These are phyloP conservation scores for Stagonosporopsis rhizophila DNA, from an alignment of 2,329 filamentous ascomycete genomes.

Conservation along the genomic window DNA sequence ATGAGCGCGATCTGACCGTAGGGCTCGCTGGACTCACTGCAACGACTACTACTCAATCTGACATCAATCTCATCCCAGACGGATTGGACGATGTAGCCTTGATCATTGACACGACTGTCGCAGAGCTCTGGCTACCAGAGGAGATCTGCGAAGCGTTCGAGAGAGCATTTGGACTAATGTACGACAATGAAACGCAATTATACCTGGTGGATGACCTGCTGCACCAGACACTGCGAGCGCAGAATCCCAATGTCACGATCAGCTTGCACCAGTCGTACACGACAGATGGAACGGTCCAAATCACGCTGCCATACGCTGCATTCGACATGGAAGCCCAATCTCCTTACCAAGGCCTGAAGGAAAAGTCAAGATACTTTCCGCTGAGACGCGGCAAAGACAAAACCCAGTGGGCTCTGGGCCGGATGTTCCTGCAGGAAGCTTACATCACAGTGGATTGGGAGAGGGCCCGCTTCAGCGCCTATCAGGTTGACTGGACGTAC, in stretches of 20 bases:
- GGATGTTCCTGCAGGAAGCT: constrained; percentile 74
- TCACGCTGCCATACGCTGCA: constrained; percentile 58
- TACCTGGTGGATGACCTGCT: constrained; percentile 68
- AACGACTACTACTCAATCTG: constrained; percentile 28
- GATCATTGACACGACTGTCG: constrained; percentile 58
- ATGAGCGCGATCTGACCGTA: constrained; percentile 67
- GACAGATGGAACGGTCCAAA: constrained; percentile 50
- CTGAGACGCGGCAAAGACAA: constrained; percentile 64
- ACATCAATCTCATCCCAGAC: constrained; percentile 46
- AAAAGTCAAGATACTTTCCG: constrained; percentile 71
- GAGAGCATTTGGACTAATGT: constrained; percentile 67
- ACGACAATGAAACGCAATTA: constrained; percentile 68
- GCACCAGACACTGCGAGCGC: constrained; percentile 58
- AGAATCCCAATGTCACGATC: constrained; percentile 55
- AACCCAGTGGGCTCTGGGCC: constrained; percentile 67
- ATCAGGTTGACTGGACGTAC: constrained; percentile 47
- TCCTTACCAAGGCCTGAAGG: constrained; percentile 63
- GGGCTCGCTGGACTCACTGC: constrained; percentile 56
- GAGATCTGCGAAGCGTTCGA: constrained; percentile 71
- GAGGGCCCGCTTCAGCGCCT: constrained; percentile 55
- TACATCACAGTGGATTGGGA: constrained; percentile 60
- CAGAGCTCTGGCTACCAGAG: constrained; percentile 57
- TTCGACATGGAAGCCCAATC: constrained; percentile 56
- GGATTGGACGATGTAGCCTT: constrained; percentile 48
- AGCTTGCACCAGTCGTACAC: constrained; percentile 48